Percentiles rank a stretch among this genome's conserved stretches.
These are phyloP conservation scores for Monilinia fructicola DNA, from an alignment of 2,329 filamentous ascomycete genomes.

Conservation along the genomic window DNA sequence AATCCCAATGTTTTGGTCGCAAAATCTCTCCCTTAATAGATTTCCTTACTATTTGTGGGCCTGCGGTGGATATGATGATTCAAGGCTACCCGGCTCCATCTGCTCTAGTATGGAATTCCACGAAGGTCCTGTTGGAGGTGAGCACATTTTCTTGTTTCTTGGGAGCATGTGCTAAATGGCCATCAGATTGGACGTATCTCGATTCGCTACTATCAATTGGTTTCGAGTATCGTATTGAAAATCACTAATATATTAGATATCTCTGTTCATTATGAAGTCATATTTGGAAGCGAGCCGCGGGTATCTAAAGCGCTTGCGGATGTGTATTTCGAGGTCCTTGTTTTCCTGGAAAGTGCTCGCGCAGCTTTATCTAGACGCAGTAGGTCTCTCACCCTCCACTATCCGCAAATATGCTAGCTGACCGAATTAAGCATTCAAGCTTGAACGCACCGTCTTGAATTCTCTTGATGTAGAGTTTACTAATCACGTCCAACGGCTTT, in stretches of 20 bases:
- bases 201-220: constrained; percentile 6
- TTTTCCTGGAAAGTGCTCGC: constrained; percentile 8
- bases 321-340: constrained; percentile 19
- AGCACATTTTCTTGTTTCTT: background rate
- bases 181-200: constrained; percentile 20
- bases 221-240: constrained; percentile 12
- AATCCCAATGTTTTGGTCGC: background rate
- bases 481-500: constrained; percentile 15
- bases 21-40: constrained; percentile 21
- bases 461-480: constrained; percentile 15
- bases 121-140: constrained; percentile 16
- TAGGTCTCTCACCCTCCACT: constrained; percentile 4
- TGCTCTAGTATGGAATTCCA: constrained; percentile 13
- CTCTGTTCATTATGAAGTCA: constrained; percentile 13
- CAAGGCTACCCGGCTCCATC: constrained; percentile 19
- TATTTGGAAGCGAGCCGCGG: constrained; percentile 9
- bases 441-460: constrained; percentile 16
- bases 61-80: constrained; percentile 17
- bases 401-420: background rate
- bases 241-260: constrained; percentile 15
- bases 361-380: constrained; percentile 9
- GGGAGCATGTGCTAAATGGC: background rate
- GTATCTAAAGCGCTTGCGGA: constrained; percentile 17
- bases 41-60: constrained; percentile 17
- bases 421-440: constrained; percentile 15